phyloP scores from a whole-genome alignment of 2,329 filamentous ascomycete species.

The Stemphylium lycopersici region DNA sequence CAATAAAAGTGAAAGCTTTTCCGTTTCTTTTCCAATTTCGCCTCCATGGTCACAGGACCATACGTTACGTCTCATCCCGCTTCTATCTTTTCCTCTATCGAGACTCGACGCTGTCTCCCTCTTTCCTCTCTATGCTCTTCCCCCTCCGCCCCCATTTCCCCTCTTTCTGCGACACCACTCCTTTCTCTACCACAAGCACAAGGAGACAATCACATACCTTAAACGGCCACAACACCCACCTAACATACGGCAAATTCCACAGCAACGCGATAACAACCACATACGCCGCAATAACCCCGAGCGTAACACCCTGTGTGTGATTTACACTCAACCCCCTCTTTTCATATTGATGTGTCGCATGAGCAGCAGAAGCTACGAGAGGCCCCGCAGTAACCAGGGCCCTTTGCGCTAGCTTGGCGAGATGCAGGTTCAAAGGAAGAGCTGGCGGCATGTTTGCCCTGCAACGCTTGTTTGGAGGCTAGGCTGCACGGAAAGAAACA shows the following conservation, averaged over 20 bases:
- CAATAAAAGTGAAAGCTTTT: neutral
- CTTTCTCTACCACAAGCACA: neutral
- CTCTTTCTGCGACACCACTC: neutral
- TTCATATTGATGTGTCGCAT: constrained; percentile 45
- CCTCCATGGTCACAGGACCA: too few relatives aligned
- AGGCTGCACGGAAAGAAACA: neutral
- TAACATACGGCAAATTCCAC: constrained; percentile 81
- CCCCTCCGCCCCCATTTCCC: too few relatives aligned
- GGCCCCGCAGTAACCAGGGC: constrained; percentile 37
- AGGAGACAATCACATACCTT: constrained; percentile 59
- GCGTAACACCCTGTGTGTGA: constrained; percentile 71
- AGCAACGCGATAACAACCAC: constrained; percentile 75
- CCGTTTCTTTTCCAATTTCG: too few relatives aligned
- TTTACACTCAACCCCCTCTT: constrained; percentile 66
- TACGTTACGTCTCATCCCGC: too few relatives aligned
- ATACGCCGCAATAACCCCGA: constrained; percentile 74
- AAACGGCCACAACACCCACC: constrained; percentile 78
- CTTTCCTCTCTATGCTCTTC: too few relatives aligned
- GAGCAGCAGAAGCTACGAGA: constrained; percentile 15
- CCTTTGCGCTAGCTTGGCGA: constrained; percentile 34
- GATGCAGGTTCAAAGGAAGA: constrained; percentile 17
- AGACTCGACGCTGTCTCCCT: too few relatives aligned
- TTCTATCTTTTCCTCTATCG: neutral
- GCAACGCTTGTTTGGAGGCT: too few relatives aligned
- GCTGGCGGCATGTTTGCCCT: constrained; percentile 29